phyloP scores from a whole-genome alignment of 2,329 filamentous ascomycete species.

The Scortechinia acanthostroma region DNA sequence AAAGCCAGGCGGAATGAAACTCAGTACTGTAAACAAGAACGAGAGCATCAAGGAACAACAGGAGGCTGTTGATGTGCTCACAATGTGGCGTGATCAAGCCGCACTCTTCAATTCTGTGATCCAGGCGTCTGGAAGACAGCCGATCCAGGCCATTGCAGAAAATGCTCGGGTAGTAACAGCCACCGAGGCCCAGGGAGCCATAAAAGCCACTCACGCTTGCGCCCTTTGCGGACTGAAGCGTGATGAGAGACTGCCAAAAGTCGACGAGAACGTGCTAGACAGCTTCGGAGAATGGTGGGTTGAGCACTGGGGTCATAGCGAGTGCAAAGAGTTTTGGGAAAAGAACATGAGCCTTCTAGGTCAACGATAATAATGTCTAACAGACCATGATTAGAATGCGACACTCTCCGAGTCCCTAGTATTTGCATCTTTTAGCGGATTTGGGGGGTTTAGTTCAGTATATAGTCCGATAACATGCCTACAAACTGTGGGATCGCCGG shows the following conservation, averaged over 20 bases:
- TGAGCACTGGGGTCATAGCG: constrained; percentile 76
- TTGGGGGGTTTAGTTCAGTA: too few species aligned
- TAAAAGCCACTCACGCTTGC: constrained; percentile 36
- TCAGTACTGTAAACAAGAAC: not conserved
- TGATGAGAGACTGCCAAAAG: constrained; percentile 72
- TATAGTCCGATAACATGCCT: too few species aligned
- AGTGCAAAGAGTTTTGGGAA: constrained; percentile 83
- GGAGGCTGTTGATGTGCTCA: not conserved
- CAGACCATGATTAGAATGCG: too few species aligned
- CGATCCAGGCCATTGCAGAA: not conserved
- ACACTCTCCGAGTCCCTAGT: too few species aligned
- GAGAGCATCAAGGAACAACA: not conserved
- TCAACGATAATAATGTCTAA: too few species aligned
- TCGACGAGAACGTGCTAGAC: constrained; percentile 75
- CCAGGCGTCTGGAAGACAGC: not conserved
- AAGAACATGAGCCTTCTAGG: constrained; percentile 68
- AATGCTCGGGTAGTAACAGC: not conserved
- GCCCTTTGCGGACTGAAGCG: constrained; percentile 81
- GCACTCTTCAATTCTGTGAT: not conserved
- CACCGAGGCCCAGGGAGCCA: not conserved
- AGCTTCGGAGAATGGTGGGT: constrained; percentile 96
- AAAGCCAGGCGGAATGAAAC: constrained; percentile 14
- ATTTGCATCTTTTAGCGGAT: too few species aligned
- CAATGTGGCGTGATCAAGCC: not conserved
- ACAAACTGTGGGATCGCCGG: too few species aligned